Conservation (phyloP, 352 stramenopile species). For the Phytophthora chlamydospora region DNA sequence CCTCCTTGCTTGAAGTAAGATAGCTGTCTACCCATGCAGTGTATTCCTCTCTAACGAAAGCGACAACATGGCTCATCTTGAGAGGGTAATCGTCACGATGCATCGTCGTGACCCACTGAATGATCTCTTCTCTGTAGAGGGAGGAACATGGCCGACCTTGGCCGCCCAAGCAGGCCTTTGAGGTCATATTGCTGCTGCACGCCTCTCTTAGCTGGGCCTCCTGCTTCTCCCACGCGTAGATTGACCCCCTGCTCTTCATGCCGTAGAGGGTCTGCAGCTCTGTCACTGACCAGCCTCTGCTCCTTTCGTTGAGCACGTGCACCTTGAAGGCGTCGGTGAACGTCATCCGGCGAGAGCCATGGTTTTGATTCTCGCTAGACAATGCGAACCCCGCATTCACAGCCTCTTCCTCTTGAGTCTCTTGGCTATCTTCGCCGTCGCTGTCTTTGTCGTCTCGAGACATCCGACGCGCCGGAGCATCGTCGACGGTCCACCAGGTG, state of each 20-base stretch:
- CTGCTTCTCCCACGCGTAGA: conserved; percentile 9
- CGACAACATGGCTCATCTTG: conserved; percentile 13
- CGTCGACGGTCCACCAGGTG: too few species aligned
- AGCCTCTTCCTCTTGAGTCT: neutral
- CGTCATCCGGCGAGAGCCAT: neutral
- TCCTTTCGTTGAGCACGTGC: conserved; percentile 1
- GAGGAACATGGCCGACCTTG: conserved; percentile 13
- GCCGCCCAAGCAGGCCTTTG: conserved; percentile 3
- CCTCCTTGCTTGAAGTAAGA: conserved; percentile 9
- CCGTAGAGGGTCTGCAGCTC: neutral
- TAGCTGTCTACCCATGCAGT: conserved; percentile 16
- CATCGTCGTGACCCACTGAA: conserved; percentile 35
- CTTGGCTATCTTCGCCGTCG: neutral
- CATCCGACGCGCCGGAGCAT: too few species aligned
- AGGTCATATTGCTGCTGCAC: neutral
- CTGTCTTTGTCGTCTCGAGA: neutral
- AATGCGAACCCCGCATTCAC: too few species aligned
- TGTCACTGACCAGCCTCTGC: neutral
- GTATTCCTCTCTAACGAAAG: conserved; percentile 27
- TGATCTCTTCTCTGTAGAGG: conserved; percentile 16
- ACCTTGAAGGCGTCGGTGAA: conserved; percentile 2
- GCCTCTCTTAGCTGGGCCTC: neutral
- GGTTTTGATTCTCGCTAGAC: too few species aligned
- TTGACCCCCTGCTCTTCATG: conserved; percentile 3
- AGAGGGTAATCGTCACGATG: conserved; percentile 25